These are phyloP conservation scores for Termitomyces titanicus DNA, from an alignment of 768 basidiomycete genomes.

Conservation along the genomic window DNA sequence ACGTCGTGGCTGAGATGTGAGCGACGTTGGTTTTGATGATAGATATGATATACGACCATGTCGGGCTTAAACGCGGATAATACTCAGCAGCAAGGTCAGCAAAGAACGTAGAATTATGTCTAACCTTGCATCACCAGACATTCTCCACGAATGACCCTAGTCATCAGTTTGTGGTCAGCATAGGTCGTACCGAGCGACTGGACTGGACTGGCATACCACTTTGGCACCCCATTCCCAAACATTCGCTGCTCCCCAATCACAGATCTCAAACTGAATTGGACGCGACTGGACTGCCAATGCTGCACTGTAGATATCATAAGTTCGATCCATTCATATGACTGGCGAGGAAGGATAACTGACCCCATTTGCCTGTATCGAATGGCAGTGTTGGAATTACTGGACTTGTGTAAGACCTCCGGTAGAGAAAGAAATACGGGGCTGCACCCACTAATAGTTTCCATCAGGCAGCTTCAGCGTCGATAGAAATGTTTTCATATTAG, in stretches of 20 bases:
- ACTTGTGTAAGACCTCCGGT: background rate
- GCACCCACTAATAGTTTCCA: conserved; percentile 48
- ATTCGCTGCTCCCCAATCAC: conserved; percentile 52
- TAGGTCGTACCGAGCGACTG: background rate
- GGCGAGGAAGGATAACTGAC: conserved; percentile 23
- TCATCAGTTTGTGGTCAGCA: background rate
- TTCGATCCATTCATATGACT: no score
- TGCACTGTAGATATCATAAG: conserved; percentile 24
- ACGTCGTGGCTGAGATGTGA: conserved; percentile 38
- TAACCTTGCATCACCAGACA: conserved; percentile 43
- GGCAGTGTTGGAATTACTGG: conserved; percentile 54
- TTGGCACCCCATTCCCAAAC: conserved; percentile 59
- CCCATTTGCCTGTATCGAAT: conserved; percentile 55
- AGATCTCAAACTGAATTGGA: conserved; percentile 47
- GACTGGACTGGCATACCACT: conserved; percentile 31
- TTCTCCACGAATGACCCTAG: conserved; percentile 53
- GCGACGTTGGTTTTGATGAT: conserved; percentile 42
- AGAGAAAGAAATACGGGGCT: no score
- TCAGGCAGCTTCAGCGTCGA: conserved; percentile 27
- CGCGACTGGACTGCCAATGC: conserved; percentile 40
- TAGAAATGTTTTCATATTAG: background rate
- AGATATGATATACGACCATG: conserved; percentile 47
- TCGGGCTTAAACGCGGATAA: conserved; percentile 25
- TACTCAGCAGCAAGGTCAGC: background rate
- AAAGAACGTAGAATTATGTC: background rate